phyloP scores from a whole-genome alignment of 306 rosid species.

The Trifolium repens region DNA sequence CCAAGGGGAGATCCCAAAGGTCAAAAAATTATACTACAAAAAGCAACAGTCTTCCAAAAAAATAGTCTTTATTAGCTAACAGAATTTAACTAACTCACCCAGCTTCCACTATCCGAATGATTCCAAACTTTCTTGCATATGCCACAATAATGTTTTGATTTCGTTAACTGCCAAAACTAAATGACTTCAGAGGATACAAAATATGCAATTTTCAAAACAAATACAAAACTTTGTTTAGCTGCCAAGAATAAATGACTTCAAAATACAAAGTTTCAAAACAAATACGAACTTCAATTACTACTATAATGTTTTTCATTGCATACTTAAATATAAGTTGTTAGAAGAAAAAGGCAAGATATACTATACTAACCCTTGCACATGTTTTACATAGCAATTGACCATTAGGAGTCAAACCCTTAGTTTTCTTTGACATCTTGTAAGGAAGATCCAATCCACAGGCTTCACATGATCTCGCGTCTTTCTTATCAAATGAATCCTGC shows the following conservation, averaged over 20 bases:
- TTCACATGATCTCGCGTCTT: slow-evolving; percentile 67
- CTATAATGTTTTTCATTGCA: slow-evolving; percentile 27
- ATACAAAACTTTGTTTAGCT: slow-evolving; percentile 48
- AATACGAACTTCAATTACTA: slow-evolving; percentile 38
- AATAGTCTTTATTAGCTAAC: slow-evolving; percentile 27
- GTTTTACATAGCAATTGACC: slow-evolving; percentile 75
- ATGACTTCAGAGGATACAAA: slow-evolving; percentile 38
- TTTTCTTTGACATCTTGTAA: slow-evolving; percentile 63
- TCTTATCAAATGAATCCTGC: slow-evolving; percentile 70
- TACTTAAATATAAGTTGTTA: slow-evolving; percentile 25
- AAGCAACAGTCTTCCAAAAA: slow-evolving; percentile 28
- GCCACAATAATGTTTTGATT: slow-evolving; percentile 94
- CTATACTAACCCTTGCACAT: slow-evolving; percentile 81
- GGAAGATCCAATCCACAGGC: slow-evolving; percentile 78
- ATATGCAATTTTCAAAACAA: slow-evolving; percentile 16
- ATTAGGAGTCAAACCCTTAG: slow-evolving; percentile 55
- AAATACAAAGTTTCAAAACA: slow-evolving; percentile 27
- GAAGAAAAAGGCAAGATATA: slow-evolving; percentile 39
- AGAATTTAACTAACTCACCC: slow-evolving; percentile 72
- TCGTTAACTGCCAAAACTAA: slow-evolving; percentile 65
- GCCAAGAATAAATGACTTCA: slow-evolving; percentile 38
- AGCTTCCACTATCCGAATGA: slow-evolving; percentile 95
- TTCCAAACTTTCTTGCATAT: slow-evolving; percentile 95
- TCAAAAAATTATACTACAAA: slow-evolving; percentile 32
- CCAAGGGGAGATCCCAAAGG: slow-evolving; percentile 36